Evolutionary conservation across 164 flowering plant genomes (phyloP).

Genomic region (Umbilicus rupestris): DNA sequence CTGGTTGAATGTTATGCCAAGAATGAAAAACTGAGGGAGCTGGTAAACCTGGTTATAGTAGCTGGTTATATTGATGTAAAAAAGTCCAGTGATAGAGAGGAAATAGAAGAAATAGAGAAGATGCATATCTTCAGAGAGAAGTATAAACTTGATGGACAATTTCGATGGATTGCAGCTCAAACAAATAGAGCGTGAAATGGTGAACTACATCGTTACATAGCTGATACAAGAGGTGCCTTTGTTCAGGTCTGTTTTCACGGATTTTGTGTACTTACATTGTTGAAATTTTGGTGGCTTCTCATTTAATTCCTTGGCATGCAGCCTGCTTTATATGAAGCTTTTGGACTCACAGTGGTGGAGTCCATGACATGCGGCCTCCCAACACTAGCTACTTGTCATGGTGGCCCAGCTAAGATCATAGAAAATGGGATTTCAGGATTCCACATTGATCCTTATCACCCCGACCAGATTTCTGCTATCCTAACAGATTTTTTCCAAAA

Average conservation of each 20-base stretch:
- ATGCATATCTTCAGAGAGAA: slow-evolving; percentile 13
- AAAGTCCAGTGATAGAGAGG: slow-evolving; percentile 21
- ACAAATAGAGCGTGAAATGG: slow-evolving; percentile 83
- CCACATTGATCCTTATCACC: slow-evolving; percentile 92
- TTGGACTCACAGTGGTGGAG: slow-evolving; percentile 95
- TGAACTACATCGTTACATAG: slow-evolving; percentile 88
- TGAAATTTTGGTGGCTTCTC: neutral
- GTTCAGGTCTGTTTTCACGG: slow-evolving; percentile 53
- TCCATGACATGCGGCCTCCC: slow-evolving; percentile 97
- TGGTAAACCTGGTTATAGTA: slow-evolving; percentile 21
- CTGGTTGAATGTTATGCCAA: slow-evolving; percentile 23
- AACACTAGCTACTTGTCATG: slow-evolving; percentile 93
- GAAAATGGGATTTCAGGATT: slow-evolving; percentile 88
- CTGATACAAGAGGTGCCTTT: slow-evolving; percentile 78
- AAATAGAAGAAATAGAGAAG: slow-evolving; percentile 20
- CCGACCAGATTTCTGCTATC: slow-evolving; percentile 47
- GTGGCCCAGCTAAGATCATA: slow-evolving; percentile 94
- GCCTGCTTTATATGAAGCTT: slow-evolving; percentile 96
- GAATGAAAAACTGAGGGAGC: slow-evolving; percentile 14
- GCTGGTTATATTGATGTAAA: slow-evolving; percentile 22
- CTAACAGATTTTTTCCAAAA: slow-evolving; percentile 50
- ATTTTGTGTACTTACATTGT: too few relatives aligned
- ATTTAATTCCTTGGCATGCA: slow-evolving; percentile 18
- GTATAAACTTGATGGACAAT: slow-evolving; percentile 62
- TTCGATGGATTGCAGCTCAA: slow-evolving; percentile 84